Percentiles rank a stretch among this genome's conserved stretches.
These are phyloP conservation scores for Cercospora canescens DNA, from an alignment of 2,329 filamentous ascomycete species.

Conservation along the genomic window DNA sequence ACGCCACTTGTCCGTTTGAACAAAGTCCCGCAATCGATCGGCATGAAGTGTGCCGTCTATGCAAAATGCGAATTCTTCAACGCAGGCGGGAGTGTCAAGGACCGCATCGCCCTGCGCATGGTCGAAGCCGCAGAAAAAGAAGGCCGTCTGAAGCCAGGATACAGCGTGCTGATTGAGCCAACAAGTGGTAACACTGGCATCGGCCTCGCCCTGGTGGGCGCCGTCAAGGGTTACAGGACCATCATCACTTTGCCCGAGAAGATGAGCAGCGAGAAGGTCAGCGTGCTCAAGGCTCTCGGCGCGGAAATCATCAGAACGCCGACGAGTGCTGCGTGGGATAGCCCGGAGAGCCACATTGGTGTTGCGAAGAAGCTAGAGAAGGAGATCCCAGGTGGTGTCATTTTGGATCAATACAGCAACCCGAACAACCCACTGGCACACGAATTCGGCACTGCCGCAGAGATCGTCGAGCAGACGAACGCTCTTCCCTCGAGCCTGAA, in stretches of 20 bases:
- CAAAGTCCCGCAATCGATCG: conserved; percentile 85
- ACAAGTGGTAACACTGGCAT: conserved; percentile 99
- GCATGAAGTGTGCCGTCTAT: conserved; percentile 68
- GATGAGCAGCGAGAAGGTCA: conserved; percentile 98
- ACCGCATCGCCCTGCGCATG: conserved; percentile 96
- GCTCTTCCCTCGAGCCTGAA: conserved; percentile 65
- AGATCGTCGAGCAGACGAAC: conserved; percentile 88
- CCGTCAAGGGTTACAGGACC: conserved; percentile 96
- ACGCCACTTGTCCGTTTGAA: conserved; percentile 94
- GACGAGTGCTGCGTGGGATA: conserved; percentile 91
- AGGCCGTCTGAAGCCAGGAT: conserved; percentile 93
- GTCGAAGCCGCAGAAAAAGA: conserved; percentile 90
- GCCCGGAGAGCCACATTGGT: conserved; percentile 94
- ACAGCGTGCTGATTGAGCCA: conserved; percentile 89
- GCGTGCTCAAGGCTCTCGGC: conserved; percentile 87
- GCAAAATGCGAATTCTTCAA: conserved; percentile 44
- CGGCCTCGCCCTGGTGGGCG: conserved; percentile 87
- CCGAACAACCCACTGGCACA: conserved; percentile 89
- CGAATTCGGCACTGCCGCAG: conserved; percentile 90
- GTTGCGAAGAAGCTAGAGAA: conserved; percentile 87
- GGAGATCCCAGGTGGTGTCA: conserved; percentile 95
- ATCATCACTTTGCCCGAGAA: conserved; percentile 99
- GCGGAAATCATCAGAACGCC: conserved; percentile 98
- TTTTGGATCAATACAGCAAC: conserved; percentile 95
- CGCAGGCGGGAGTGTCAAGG: conserved; percentile 82